Percentiles rank a stretch among this genome's conserved stretches.
Evolutionary conservation across 768 basidiomycete genomes (phyloP).

Genomic region (Russula brevipes): DNA sequence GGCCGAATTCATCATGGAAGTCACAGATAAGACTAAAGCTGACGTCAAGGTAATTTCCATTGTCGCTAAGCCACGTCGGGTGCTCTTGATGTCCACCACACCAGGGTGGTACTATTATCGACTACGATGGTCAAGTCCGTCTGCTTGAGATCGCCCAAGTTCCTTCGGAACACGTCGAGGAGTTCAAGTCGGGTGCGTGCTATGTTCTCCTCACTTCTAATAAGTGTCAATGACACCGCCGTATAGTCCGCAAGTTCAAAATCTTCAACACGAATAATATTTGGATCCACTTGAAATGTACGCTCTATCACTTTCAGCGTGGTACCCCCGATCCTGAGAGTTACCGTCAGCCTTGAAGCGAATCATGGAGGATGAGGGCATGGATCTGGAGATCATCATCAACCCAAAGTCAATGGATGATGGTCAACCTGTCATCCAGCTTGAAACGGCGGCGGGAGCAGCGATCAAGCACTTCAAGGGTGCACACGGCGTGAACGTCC

Average conservation of each 20-base stretch:
- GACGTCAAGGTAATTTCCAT: conserved; percentile 45
- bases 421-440: conserved; percentile 74
- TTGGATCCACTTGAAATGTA: conserved; percentile 75
- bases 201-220: background rate
- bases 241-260: conserved; percentile 79
- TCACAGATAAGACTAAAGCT: conserved; percentile 96
- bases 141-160: conserved; percentile 94
- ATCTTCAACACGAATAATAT: conserved; percentile 87
- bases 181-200: conserved; percentile 72
- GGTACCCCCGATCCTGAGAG: background rate
- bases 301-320: background rate
- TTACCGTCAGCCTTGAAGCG: conserved; percentile 68
- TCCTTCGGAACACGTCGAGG: conserved; percentile 87
- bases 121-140: conserved; percentile 84
- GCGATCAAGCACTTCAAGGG: conserved; percentile 92
- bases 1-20: conserved; percentile 90
- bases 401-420: conserved; percentile 86
- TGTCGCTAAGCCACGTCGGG: background rate
- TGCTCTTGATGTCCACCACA: conserved; percentile 3
- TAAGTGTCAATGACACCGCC: conserved; percentile 4
- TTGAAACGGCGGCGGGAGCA: conserved; percentile 69
- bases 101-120: conserved; percentile 81
- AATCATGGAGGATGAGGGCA: conserved; percentile 77
- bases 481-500: conserved; percentile 92
- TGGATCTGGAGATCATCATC: conserved; percentile 94